Base-by-base conservation (phyloP, 345 rosid species). In the Acer yangbiense region DNA sequence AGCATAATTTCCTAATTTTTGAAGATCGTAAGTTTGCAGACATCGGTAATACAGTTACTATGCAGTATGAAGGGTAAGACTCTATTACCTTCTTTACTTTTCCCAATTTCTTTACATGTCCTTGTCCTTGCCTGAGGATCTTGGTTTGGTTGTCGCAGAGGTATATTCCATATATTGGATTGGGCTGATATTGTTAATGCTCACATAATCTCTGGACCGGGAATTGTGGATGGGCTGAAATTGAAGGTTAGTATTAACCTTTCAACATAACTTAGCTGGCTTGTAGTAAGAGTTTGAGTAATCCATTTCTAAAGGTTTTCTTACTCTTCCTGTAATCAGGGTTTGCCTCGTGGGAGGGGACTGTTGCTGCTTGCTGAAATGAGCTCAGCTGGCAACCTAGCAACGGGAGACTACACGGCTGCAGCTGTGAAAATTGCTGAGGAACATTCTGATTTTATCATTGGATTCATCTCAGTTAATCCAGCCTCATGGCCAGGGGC, bases 21-120 rank as follows among this genome's bases (percentile, higher is more conserved):
- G 99, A 96, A 78, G 99, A 96, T 82, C 94, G 99, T 16, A 96
- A 96, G 87, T 96, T 94, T 87, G 99, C 98, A 6, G 99, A 94
- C 82, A 96, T 96, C 82, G 99, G 99, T 62, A 94, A 96, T 90
- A 96, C 99, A 0, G n/a, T n/a, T n/a, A n/a, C n/a, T n/a, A n/a
- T n/a, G n/a, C n/a, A n/a, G n/a, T n/a, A 91, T 79, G 99, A 94
- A 89, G 95, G 98, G 99, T 94, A 81, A 79, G 68, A 11, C 6
- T 50, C 29, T 7, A 72, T 29, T 29, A 14, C 61, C 0, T 27
- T 70, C 11, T 60, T 23, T 18, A 0, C 65, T 60, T 23, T 77
- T 32, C 23, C 63, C 0, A 5, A 10, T 43, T 73, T 23, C 18
- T 35, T 78, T 25, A 46, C 23, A 35, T 4, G 65, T 73, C 46